Evolutionary conservation across 169 alveolate species (phyloP).

Genomic region (Babesia sp.): DNA sequence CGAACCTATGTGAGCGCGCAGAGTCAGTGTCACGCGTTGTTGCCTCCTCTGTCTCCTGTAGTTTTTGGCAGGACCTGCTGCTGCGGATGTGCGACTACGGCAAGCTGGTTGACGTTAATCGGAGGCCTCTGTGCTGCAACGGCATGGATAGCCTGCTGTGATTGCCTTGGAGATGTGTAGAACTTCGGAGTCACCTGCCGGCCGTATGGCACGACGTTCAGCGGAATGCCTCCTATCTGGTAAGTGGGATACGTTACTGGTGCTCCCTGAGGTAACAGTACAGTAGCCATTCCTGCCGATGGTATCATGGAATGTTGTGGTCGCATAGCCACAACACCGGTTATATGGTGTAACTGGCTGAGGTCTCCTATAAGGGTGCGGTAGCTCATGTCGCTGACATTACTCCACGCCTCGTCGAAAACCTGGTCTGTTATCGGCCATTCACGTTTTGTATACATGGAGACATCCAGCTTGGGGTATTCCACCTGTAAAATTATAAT

Average conservation of each 20-base stretch:
- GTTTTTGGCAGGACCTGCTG: neutral
- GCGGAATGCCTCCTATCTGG: constrained; percentile 51
- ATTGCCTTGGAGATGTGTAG: constrained; percentile 23
- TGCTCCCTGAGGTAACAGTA: constrained; percentile 44
- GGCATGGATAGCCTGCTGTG: constrained; percentile 8
- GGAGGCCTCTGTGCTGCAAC: neutral
- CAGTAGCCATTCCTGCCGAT: constrained; percentile 33
- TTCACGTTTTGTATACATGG: constrained; percentile 8
- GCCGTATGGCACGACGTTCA: constrained; percentile 52
- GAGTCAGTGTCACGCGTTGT: too few relatives aligned
- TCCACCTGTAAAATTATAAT: neutral
- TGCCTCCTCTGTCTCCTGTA: neutral
- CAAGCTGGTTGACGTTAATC: neutral
- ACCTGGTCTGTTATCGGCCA: constrained; percentile 1
- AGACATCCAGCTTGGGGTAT: constrained; percentile 48
- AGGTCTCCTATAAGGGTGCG: constrained; percentile 57
- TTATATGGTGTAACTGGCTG: neutral
- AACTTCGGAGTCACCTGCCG: constrained; percentile 53
- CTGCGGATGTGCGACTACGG: neutral
- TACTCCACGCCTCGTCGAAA: constrained; percentile 47
- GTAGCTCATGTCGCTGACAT: constrained; percentile 45
- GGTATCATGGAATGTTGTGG: constrained; percentile 45
- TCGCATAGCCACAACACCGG: constrained; percentile 33
- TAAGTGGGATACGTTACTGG: constrained; percentile 52
- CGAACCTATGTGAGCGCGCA: too few relatives aligned